Conservation (phyloP, 345 rosid species). For the Citrus sp. region DNA sequence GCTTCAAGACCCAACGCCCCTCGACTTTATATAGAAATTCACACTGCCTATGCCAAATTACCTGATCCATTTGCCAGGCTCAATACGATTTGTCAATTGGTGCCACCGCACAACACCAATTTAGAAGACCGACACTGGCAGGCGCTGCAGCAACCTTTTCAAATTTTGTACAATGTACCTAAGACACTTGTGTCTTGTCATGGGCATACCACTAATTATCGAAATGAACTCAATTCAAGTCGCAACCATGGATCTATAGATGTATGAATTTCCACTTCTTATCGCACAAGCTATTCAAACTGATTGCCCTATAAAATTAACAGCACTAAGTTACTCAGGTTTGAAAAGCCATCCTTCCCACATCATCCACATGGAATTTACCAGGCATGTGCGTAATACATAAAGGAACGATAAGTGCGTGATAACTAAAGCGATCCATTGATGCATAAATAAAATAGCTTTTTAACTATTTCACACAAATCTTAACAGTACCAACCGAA, state of each 20-base stretch:
- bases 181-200: no score
- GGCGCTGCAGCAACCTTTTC: background rate
- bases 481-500: conserved; percentile 11
- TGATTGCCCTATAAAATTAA: no score
- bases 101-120: background rate
- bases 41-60: conserved; percentile 10
- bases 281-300: no score
- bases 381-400: background rate
- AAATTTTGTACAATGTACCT: background rate
- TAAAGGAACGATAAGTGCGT: background rate
- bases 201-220: no score
- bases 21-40: background rate
- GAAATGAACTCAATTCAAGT: background rate
- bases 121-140: background rate
- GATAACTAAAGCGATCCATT: background rate
- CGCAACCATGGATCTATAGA: background rate
- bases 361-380: background rate
- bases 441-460: background rate
- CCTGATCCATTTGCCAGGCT: background rate
- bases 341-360: background rate
- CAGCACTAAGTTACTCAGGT: no score
- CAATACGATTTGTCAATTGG: conserved; percentile 6
- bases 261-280: background rate
- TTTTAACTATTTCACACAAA: conserved; percentile 27
- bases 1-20: background rate